Conservation (phyloP, 2,329 filamentous ascomycete genomes). For the Fusarium sarcochroum region DNA sequence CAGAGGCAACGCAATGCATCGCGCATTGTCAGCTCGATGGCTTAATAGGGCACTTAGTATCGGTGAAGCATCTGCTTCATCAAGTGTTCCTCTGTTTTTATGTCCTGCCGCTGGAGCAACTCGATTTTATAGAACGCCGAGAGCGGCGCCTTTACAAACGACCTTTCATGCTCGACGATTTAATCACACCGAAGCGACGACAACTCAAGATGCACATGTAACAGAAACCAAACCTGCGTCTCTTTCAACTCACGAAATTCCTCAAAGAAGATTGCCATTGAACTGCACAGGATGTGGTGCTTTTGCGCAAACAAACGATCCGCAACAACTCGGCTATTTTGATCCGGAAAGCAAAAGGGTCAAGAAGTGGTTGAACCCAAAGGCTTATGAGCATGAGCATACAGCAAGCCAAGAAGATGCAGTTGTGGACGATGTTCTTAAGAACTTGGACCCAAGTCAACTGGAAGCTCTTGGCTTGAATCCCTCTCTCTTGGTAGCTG, state of each 20-base stretch:
- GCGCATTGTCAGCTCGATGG: conserved; percentile 59
- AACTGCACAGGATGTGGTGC: conserved; percentile 77
- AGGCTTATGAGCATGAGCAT: conserved; percentile 26
- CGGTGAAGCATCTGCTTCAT: conserved; percentile 53
- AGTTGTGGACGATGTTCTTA: conserved; percentile 63
- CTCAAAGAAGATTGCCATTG: conserved; percentile 60
- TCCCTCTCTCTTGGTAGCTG: conserved; percentile 55
- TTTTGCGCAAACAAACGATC: conserved; percentile 68
- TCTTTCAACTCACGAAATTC: neutral
- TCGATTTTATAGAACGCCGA: conserved; percentile 27
- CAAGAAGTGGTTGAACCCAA: conserved; percentile 59
- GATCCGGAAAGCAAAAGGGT: conserved; percentile 66
- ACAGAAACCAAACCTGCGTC: neutral
- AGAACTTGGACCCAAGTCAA: conserved; percentile 57
- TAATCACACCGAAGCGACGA: conserved; percentile 49
- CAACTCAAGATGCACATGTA: conserved; percentile 8
- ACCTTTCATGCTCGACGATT: conserved; percentile 42
- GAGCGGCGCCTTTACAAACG: conserved; percentile 23
- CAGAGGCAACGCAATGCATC: conserved; percentile 57
- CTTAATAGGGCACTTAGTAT: conserved; percentile 60
- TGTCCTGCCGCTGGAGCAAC: conserved; percentile 60
- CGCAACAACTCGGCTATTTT: conserved; percentile 70
- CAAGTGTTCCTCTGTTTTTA: conserved; percentile 63
- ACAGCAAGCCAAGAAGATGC: conserved; percentile 57
- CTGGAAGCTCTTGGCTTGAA: conserved; percentile 64